These are phyloP conservation scores for Rhizopogon salebrosus DNA, from an alignment of 768 basidiomycete species.

Conservation along the genomic window DNA sequence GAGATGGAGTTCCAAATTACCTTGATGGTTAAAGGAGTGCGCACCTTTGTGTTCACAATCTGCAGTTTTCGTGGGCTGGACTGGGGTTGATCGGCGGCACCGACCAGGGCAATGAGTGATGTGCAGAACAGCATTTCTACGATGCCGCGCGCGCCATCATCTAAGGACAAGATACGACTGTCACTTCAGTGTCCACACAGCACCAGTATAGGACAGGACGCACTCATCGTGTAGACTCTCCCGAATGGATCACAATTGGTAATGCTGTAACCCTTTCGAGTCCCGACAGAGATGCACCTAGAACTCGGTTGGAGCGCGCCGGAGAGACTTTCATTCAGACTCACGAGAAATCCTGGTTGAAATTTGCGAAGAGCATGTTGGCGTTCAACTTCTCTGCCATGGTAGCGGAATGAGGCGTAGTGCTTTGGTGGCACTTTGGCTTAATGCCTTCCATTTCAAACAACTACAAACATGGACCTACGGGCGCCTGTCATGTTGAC, in stretches of 20 bases:
- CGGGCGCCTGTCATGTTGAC: too few species aligned
- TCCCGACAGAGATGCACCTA: slow-evolving; percentile 91
- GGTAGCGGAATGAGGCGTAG: slow-evolving; percentile 7
- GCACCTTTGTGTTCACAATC: slow-evolving; percentile 97
- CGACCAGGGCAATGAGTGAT: slow-evolving; percentile 93
- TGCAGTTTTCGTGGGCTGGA: slow-evolving; percentile 91
- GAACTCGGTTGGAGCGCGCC: slow-evolving; percentile 1
- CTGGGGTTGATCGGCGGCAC: slow-evolving; percentile 87
- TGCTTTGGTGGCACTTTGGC: neutral
- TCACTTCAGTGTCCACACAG: neutral
- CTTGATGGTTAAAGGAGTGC: slow-evolving; percentile 14
- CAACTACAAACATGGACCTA: neutral
- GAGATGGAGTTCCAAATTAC: neutral
- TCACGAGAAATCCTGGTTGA: slow-evolving; percentile 97
- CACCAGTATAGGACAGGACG: slow-evolving; percentile 26
- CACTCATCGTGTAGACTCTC: slow-evolving; percentile 91
- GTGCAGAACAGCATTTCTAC: slow-evolving; percentile 99
- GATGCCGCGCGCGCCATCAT: slow-evolving; percentile 91
- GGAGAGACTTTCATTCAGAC: slow-evolving; percentile 15
- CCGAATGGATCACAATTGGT: slow-evolving; percentile 99
- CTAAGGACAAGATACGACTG: slow-evolving; percentile 31
- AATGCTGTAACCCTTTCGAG: slow-evolving; percentile 93
- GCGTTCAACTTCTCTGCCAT: slow-evolving; percentile 38
- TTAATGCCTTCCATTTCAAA: neutral
- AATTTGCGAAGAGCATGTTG: slow-evolving; percentile 82